Evolutionary conservation across 2,329 filamentous ascomycete genomes (phyloP).

Genomic region (Xylariaceae sp.): DNA sequence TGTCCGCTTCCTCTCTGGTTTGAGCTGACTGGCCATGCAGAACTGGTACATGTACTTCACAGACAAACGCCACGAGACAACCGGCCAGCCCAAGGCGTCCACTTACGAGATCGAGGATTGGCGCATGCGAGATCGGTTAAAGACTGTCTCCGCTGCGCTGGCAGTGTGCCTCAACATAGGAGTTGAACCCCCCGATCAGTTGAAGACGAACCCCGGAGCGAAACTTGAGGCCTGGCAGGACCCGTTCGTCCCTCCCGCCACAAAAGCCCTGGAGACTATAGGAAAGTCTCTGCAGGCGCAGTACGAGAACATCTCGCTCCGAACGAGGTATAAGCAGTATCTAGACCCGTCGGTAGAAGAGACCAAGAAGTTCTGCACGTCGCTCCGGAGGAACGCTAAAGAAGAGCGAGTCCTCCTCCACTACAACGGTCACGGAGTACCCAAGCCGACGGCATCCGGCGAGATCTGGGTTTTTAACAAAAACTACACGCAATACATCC

Average conservation of each 20-base stretch:
- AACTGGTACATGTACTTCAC: conserved; percentile 99
- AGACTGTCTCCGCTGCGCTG: conserved; percentile 91
- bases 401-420: conserved; percentile 95
- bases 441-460: conserved; percentile 87
- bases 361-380: conserved; percentile 92
- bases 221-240: conserved; percentile 97
- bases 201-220: conserved; percentile 89
- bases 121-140: conserved; percentile 93
- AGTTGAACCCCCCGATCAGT: conserved; percentile 92
- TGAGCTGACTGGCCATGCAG: conserved; percentile 36
- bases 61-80: conserved; percentile 94
- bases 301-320: conserved; percentile 89
- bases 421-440: conserved; percentile 97
- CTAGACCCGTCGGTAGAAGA: conserved; percentile 95
- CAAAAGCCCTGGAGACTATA: conserved; percentile 87
- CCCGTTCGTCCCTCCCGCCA: conserved; percentile 69
- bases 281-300: conserved; percentile 93
- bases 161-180: conserved; percentile 95
- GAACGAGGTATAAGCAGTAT: conserved; percentile 96
- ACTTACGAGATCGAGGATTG: conserved; percentile 73
- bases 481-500: conserved; percentile 98
- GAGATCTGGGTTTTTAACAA: conserved; percentile 99
- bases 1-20: not conserved
- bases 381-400: conserved; percentile 83
- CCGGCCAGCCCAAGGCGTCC: conserved; percentile 71